These are phyloP conservation scores for Nigrospora sphaerica DNA, from an alignment of 2,329 filamentous ascomycete genomes.

Conservation along the genomic window DNA sequence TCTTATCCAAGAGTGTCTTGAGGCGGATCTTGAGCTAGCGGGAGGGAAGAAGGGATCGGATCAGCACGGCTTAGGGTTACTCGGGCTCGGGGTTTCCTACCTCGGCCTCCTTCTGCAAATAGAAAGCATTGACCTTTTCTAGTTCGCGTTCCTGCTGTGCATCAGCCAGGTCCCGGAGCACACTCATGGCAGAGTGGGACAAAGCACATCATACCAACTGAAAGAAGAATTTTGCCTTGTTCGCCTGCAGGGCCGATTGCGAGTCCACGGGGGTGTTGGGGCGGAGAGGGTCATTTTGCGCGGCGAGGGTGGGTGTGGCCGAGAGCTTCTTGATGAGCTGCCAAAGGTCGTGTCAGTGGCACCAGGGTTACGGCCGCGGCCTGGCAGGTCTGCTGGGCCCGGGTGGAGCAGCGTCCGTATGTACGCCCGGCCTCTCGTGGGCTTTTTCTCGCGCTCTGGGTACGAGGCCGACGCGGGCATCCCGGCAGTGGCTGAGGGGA, in stretches of 20 bases:
- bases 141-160: slow-evolving; percentile 78
- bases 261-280: slow-evolving; percentile 54
- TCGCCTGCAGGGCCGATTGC: slow-evolving; percentile 87
- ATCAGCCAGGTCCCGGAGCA: slow-evolving; percentile 26
- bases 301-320: slow-evolving; percentile 75
- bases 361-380: slow-evolving; percentile 5
- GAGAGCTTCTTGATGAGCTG: slow-evolving; percentile 98
- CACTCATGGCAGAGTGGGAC: background rate
- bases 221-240: slow-evolving; percentile 98
- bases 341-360: slow-evolving; percentile 22
- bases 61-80: slow-evolving; percentile 4
- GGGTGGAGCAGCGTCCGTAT: background rate
- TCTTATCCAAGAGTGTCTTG: slow-evolving; percentile 90
- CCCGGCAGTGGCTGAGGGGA: background rate
- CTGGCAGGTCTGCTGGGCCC: background rate
- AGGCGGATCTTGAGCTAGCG: slow-evolving; percentile 85
- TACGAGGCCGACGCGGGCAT: background rate
- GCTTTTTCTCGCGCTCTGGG: background rate
- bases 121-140: slow-evolving; percentile 97
- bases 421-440: background rate
- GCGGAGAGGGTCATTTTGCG: slow-evolving; percentile 59
- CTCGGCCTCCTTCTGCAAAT: slow-evolving; percentile 96
- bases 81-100: slow-evolving; percentile 39
- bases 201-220: slow-evolving; percentile 61
- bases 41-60: background rate